A percentile compares a stretch with the other conserved stretches of the same genome.
These are phyloP conservation scores for Rhynchospora tenuis DNA, from an alignment of 176 grass and related monocot genomes.

Conservation along the genomic window DNA sequence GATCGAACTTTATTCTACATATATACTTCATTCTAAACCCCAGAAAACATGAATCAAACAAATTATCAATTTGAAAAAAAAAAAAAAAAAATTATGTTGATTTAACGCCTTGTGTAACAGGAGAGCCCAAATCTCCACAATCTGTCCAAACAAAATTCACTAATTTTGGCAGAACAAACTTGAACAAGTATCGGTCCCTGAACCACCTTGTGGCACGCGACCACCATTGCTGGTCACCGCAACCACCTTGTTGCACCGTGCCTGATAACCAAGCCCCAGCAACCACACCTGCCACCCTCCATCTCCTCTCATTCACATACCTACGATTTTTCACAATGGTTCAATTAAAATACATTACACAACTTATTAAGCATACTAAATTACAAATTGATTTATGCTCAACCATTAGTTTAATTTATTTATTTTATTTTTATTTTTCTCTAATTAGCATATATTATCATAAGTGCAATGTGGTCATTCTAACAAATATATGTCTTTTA, in stretches of 20 bases:
- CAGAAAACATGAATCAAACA: neutral
- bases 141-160: neutral
- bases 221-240: neutral
- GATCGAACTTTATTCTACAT: neutral
- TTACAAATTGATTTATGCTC: neutral
- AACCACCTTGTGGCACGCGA: neutral
- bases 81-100: neutral
- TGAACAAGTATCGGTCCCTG: constrained; percentile 4
- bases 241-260: constrained; percentile 15
- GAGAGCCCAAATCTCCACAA: constrained; percentile 15
- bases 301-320: constrained; percentile 22
- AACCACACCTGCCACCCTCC: constrained; percentile 25
- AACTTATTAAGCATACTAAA: neutral
- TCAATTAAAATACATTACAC: neutral
- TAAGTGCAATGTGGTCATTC: too few species aligned
- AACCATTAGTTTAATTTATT: neutral
- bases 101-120: neutral
- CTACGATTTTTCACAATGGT: neutral
- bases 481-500: too few species aligned
- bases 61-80: neutral
- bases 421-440: neutral
- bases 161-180: neutral
- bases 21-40: neutral
- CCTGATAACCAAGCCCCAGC: constrained; percentile 27
- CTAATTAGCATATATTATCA: too few species aligned